A percentile compares a stretch with the other conserved stretches of the same genome.
These are phyloP conservation scores for Clitoria ternatea DNA, from an alignment of 306 rosid species.

Conservation along the genomic window DNA sequence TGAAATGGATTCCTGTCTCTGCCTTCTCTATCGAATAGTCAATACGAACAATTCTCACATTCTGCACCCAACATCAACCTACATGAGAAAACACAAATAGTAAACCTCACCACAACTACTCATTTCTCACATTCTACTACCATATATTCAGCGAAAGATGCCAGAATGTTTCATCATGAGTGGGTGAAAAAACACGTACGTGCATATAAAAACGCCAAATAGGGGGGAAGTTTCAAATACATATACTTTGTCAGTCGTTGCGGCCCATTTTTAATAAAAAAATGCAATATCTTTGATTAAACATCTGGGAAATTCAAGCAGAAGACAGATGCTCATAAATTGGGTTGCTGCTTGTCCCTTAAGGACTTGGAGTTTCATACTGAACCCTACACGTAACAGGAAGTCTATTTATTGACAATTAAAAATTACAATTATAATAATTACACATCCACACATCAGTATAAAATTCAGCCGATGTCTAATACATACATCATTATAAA, in stretches of 20 bases:
- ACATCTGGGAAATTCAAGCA: background rate
- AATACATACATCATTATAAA: background rate
- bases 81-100: constrained; percentile 63
- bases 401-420: background rate
- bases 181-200: background rate
- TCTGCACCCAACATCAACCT: constrained; percentile 83
- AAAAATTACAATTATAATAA: background rate
- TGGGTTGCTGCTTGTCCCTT: background rate
- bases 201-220: background rate
- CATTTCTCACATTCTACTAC: constrained; percentile 20
- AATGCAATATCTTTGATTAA: background rate
- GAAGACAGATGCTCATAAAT: background rate
- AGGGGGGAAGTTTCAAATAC: background rate
- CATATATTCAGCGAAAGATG: background rate
- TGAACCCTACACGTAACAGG: background rate
- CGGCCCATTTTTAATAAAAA: background rate
- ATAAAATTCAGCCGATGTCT: background rate
- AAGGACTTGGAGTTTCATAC: background rate
- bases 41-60: constrained; percentile 78
- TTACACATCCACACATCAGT: background rate
- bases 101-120: constrained; percentile 52
- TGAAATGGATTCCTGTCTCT: constrained; percentile 70
- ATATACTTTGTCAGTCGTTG: background rate
- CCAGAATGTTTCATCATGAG: background rate
- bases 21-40: constrained; percentile 90